phyloP scores from a whole-genome alignment of 106 monocot genomes.

The Acanthochlamys bracteata region DNA sequence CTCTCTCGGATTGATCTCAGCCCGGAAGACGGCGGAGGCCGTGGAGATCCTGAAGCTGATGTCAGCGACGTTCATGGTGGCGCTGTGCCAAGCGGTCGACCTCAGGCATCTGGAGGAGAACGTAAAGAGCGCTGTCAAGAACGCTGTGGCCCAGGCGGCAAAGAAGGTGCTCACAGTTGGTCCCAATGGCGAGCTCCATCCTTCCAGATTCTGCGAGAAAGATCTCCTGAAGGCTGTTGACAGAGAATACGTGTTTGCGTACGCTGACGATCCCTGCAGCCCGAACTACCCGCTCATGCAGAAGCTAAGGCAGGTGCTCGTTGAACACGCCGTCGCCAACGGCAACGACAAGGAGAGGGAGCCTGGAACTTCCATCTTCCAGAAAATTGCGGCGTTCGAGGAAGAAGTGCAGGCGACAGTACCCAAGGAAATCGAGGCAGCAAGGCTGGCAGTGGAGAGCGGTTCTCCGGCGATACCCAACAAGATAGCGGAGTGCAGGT shows the following conservation, averaged over 20 bases:
- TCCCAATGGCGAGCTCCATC: slow-evolving; percentile 33
- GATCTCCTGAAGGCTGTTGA: slow-evolving; percentile 35
- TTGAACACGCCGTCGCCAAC: slow-evolving; percentile 31
- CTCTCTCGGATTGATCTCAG: slow-evolving; percentile 51
- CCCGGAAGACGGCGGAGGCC: slow-evolving; percentile 56
- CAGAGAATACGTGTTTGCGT: slow-evolving; percentile 32
- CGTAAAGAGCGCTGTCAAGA: slow-evolving; percentile 28
- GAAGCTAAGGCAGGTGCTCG: slow-evolving; percentile 36
- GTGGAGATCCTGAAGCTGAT: slow-evolving; percentile 59
- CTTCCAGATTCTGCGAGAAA: slow-evolving; percentile 42
- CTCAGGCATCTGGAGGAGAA: slow-evolving; percentile 46
- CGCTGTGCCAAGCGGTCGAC: slow-evolving; percentile 35
- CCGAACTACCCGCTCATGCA: slow-evolving; percentile 36
- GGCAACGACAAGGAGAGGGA: slow-evolving; percentile 28
- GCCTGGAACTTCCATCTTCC: slow-evolving; percentile 11
- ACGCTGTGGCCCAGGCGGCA: slow-evolving; percentile 29
- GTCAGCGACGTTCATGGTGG: slow-evolving; percentile 34
- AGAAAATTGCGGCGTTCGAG: slow-evolving; percentile 22
- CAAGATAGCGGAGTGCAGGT: slow-evolving; percentile 37
- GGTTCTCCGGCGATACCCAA: slow-evolving; percentile 24
- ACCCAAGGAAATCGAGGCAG: slow-evolving; percentile 21
- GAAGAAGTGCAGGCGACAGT: slow-evolving; percentile 18
- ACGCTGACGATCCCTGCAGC: slow-evolving; percentile 36
- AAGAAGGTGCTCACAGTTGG: slow-evolving; percentile 33
- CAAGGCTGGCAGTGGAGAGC: slow-evolving; percentile 17